Base-by-base conservation (phyloP, 2,329 filamentous ascomycete genomes). In the Endoconidiophora laricicola region DNA sequence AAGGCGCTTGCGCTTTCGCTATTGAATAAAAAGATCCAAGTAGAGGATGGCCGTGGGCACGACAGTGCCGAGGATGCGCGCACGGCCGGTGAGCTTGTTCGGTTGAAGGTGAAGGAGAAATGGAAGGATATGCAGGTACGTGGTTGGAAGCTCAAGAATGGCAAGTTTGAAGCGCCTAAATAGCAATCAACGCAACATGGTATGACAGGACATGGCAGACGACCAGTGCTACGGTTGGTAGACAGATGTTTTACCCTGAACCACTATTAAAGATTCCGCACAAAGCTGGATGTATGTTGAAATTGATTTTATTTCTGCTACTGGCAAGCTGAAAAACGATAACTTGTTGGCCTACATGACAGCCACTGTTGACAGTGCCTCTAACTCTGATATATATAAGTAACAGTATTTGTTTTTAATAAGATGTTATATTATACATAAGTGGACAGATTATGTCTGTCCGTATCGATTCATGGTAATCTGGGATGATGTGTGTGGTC, bases 61-160 rank as follows among this genome's bases (percentile, higher is more conserved):
- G 91, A 98, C 65, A 94, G 86, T 23, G 82, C 81, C 23, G 91
- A 98, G 62, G 91, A 98, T 60, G 86, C 91, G 0, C 74, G 81
- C 44, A 85, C 88, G 0, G 90, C 93, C 0, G 91, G 90, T 0
- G 87, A 96, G 54, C 64, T 98, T 47, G 84, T 94, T 0, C 70
- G 83, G 44, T 71, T 78, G 46, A 84, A 79, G 62, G 72, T 93
- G 4, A 72, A 69, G 48, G 71, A 81, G 49, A 72, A 78, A 54
- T 94, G 86, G 85, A 75, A 72, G 54, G 63, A 65, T 29, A 68
- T 91, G 70, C 72, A 76, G 62, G 64, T 66, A 39, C 65, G 73
- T 20, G 86, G 86, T 0, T 94, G 85, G 83, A 68, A 56, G 36
- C 59, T 84, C 20, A 64, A 69, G 14, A 65, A 73, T 39, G 76